Base-by-base conservation (phyloP, 1,284 basidiomycete genomes). In the Papiliotrema nemorosa region DNA sequence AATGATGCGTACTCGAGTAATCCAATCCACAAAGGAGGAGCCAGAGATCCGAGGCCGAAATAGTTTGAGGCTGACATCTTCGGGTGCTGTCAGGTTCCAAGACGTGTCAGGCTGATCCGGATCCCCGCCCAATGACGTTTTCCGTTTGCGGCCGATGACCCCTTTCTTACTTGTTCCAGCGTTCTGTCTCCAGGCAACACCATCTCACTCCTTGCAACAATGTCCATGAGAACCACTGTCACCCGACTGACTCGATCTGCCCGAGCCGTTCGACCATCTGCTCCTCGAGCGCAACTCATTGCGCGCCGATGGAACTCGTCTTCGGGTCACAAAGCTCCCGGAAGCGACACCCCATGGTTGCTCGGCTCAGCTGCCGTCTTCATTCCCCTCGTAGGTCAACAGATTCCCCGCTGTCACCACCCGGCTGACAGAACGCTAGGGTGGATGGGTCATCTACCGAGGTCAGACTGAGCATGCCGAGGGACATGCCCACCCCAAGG, bases 351-450 rank as follows among this genome's bases (percentile, higher is more conserved):
- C 7, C 36, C 47, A 18, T 48, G 47, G 47, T 24, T 34, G 21
- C 5, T 48, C 22, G 47, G 47, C 3, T 48, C 47, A 20, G 37
- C 37, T 12, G 37, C 35, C 29, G 18, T 48, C 47, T 48, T 48
- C 47, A 3, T 48, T 14, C 47, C 47, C 16, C 25, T 48, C 21
- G 47, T 48, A 26, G 14, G 47, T 48, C 10, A 5, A 3, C 3
- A 18, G 12, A 21, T 18, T 45, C 44, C 12, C 12, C 37, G 12
- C 37, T 16, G 16, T 21, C 37, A 39, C 2, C 20, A 39, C 20
- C 37, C 12, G 12, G 12, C 21, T 21, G 37, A 39, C 37, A 16
- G 13, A 20, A 39, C 37, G 21, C 37, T 12, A 12, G 45, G 35
- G 34, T 21, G 45, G 34, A 5, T 47, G 25, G 21, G 35, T 47